Conservation (phyloP, 495 filamentous ascomycete species). For the Xylaria cubensis region DNA sequence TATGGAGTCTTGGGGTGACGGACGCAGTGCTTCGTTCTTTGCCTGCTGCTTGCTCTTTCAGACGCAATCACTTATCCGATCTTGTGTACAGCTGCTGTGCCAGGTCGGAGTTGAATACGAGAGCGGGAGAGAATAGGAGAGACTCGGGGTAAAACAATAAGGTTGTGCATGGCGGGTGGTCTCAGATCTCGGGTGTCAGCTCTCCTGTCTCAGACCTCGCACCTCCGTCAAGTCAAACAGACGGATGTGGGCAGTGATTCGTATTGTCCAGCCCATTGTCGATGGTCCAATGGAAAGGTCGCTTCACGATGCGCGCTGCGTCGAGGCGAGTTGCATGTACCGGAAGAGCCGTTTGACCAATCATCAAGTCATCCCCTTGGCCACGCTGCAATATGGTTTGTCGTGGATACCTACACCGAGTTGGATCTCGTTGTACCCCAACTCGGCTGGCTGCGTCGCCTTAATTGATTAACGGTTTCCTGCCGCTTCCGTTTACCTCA, state of each 20-base stretch:
- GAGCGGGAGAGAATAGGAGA: background rate
- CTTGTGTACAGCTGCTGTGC: background rate
- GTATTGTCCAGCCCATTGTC: background rate
- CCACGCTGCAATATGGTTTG: slow-evolving; percentile 7
- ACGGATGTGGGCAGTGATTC: background rate
- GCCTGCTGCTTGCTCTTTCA: background rate
- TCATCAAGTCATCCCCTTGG: slow-evolving; percentile 20
- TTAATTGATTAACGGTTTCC: background rate
- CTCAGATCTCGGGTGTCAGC: background rate
- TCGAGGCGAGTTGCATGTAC: slow-evolving; percentile 6
- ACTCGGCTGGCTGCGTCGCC: background rate
- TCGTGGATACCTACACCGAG: slow-evolving; percentile 6
- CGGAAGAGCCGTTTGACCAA: background rate
- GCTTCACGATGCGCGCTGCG: background rate
- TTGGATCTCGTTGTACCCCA: background rate
- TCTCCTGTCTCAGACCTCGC: background rate
- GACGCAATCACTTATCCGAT: background rate
- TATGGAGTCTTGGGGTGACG: background rate
- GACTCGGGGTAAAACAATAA: slow-evolving; percentile 18
- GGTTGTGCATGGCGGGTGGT: slow-evolving; percentile 7
- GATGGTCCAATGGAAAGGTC: slow-evolving; percentile 1
- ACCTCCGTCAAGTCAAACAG: slow-evolving; percentile 12
- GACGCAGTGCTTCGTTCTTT: background rate
- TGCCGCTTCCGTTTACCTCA: background rate
- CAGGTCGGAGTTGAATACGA: background rate